These are phyloP conservation scores for Erigeron canadensis DNA, from an alignment of 129 eudicot genomes.

Conservation along the genomic window DNA sequence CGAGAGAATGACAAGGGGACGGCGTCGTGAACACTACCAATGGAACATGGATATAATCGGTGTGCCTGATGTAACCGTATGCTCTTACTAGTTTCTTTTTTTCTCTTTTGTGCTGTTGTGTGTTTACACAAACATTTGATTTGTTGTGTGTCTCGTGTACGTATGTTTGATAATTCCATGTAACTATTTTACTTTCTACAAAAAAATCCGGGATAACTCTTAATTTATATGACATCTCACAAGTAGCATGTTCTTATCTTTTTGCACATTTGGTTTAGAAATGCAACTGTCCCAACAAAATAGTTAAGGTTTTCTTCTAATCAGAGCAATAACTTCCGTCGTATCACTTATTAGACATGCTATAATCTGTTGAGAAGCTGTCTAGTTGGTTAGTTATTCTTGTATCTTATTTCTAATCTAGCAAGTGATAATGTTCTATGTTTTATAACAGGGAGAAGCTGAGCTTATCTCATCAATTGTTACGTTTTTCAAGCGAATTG, in stretches of 20 bases:
- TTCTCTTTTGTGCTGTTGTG: constrained; percentile 1
- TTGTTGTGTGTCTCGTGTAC: not conserved
- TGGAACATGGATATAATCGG: constrained; percentile 99
- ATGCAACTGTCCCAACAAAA: too few relatives aligned
- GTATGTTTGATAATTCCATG: not conserved
- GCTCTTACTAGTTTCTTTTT: constrained; percentile 27
- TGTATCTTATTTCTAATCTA: constrained; percentile 3
- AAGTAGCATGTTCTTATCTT: not conserved
- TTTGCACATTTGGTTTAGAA: not conserved
- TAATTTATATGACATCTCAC: not conserved
- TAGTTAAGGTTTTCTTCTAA: not conserved
- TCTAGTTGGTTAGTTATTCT: not conserved
- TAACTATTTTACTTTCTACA: not conserved
- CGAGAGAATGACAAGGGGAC: constrained; percentile 95
- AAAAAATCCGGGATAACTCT: not conserved
- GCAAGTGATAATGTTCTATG: constrained; percentile 17
- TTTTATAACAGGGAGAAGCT: constrained; percentile 75
- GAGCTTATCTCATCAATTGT: constrained; percentile 94
- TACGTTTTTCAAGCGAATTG: constrained; percentile 89
- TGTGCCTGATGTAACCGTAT: constrained; percentile 80
- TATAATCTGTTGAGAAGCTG: constrained; percentile 17
- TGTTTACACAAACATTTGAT: not conserved
- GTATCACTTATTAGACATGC: not conserved
- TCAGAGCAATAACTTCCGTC: not conserved
- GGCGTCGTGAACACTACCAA: constrained; percentile 97